A percentile compares a stretch with the other conserved stretches of the same genome.
Conservation (phyloP, 306 rosid genomes). For the Cucurbita pepo region DNA sequence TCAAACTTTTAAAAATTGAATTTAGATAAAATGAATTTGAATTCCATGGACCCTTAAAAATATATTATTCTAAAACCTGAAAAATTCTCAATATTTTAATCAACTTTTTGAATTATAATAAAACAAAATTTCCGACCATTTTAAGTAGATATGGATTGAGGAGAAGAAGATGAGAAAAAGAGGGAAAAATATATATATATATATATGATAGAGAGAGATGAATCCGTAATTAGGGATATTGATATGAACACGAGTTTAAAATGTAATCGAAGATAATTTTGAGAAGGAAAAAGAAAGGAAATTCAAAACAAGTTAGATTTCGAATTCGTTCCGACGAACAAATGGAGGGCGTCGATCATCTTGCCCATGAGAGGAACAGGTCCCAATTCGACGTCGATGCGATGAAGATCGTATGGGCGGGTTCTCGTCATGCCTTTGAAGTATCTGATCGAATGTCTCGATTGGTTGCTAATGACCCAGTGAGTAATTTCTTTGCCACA, state of each 20-base stretch:
- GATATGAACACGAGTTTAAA: not conserved
- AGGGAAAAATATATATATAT: too few relatives aligned
- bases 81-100: not conserved
- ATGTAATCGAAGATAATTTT: not conserved
- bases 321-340: not conserved
- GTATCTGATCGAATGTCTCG: constrained; percentile 71
- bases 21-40: too few relatives aligned
- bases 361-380: constrained; percentile 53
- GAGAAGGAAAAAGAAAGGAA: not conserved
- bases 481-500: constrained; percentile 2
- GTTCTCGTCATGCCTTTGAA: constrained; percentile 47
- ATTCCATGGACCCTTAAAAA: too few relatives aligned
- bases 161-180: not conserved
- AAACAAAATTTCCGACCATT: not conserved
- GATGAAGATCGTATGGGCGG: constrained; percentile 87
- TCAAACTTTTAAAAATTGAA: too few relatives aligned
- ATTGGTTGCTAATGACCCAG: constrained; percentile 87
- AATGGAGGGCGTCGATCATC: constrained; percentile 59
- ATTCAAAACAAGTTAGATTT: not conserved
- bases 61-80: not conserved
- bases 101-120: not conserved
- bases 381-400: constrained; percentile 64
- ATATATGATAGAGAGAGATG: too few relatives aligned
- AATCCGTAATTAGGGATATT: too few relatives aligned
- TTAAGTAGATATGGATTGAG: not conserved